phyloP scores from a whole-genome alignment of 768 basidiomycete species.

The Lactarius quietus region DNA sequence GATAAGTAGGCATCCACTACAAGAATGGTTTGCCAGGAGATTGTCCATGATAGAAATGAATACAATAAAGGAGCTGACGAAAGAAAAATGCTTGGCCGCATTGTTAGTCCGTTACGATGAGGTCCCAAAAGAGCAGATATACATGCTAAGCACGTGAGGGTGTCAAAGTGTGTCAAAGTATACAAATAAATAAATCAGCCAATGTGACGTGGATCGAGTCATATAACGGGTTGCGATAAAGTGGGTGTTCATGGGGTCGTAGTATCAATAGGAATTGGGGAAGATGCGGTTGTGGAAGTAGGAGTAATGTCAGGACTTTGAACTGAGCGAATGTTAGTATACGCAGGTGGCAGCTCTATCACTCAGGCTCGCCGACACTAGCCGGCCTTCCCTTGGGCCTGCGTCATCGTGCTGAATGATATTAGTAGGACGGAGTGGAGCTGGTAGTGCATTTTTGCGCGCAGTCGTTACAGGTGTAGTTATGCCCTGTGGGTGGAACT shows the following conservation, averaged over 20 bases:
- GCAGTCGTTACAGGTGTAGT: constrained; percentile 33
- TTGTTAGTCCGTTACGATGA: too few species aligned
- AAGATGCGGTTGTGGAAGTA: not conserved
- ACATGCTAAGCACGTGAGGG: too few species aligned
- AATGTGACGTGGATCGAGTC: not conserved
- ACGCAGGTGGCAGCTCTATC: constrained; percentile 80
- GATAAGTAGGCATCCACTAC: too few species aligned
- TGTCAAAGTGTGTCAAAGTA: too few species aligned
- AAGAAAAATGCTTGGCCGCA: too few species aligned
- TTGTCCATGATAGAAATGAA: too few species aligned
- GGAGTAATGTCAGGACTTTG: not conserved
- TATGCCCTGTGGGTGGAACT: constrained; percentile 29
- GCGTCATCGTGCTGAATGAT: constrained; percentile 86
- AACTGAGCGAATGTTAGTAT: too few species aligned
- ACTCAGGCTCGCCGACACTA: constrained; percentile 50
- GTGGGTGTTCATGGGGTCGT: not conserved
- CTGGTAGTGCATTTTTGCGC: constrained; percentile 45
- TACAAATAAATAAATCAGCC: too few species aligned
- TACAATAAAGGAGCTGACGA: too few species aligned
- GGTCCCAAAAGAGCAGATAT: too few species aligned
- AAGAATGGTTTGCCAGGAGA: too few species aligned
- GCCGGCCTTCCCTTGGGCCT: constrained; percentile 47
- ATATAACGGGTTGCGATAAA: not conserved
- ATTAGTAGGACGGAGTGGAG: constrained; percentile 65
- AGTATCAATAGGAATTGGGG: not conserved